Evolutionary conservation across 371 early-diverging fungal genomes (phyloP), one percentile per base, ranked within the genome.

Genomic region (Phascolomyces articulosus): DNA sequence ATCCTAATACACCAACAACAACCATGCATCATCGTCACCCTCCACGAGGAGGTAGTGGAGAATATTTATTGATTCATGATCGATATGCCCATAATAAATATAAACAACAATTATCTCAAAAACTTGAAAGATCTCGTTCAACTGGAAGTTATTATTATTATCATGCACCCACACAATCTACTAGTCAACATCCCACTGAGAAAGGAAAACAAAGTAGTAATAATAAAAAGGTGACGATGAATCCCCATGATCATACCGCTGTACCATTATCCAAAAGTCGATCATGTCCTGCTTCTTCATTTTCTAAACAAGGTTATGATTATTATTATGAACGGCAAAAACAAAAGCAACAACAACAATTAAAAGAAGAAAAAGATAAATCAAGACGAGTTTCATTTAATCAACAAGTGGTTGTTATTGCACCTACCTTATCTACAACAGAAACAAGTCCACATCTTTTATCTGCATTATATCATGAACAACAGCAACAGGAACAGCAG

Each of bases 131-230:
- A 24, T 51, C 51, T 24, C 51, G 51, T n/a, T 51, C 51, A n/a
- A n/a, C 51, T 23, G 51, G 51, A 51, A 24, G 51, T 24, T 23
- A 51, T n/a, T 51, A 51, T 51, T 51, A 51, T 51, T 51, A 51
- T 51, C 51, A 7, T 24, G 20, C n/a, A 47, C n/a, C n/a, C n/a
- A n/a, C n/a, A n/a, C n/a, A n/a, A n/a, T n/a, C n/a, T n/a, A n/a
- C n/a, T n/a, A n/a, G n/a, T n/a, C n/a, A n/a, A n/a, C n/a, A n/a
- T n/a, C n/a, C n/a, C n/a, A n/a, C n/a, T n/a, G n/a, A n/a, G n/a
- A n/a, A 23, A 51, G 6, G 4, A 44, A n/a, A 16, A 44, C 44
- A 18, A 15, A 44, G 16, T 18, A 44, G 16, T 16, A 41, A 15
- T 18, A 1, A n/a, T 13, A 47, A 18, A 7, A 47, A 47, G 47